Evolutionary conservation across 2,329 filamentous ascomycete species (phyloP).

Genomic region (Microdochium paspali): DNA sequence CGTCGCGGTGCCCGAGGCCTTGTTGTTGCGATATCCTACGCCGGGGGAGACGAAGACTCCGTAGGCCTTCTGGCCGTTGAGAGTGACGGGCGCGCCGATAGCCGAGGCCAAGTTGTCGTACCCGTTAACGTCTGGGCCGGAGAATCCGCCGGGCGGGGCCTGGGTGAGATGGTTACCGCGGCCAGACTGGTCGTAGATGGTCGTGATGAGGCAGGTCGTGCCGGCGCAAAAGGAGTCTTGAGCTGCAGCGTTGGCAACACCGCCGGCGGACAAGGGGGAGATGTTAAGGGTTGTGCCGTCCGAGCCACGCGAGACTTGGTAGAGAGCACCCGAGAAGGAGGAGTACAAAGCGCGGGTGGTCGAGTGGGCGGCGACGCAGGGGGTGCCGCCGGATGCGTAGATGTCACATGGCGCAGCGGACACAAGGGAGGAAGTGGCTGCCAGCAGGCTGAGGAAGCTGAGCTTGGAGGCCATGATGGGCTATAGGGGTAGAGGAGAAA

Average conservation of each 20-base stretch:
- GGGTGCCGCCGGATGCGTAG: slow-evolving; percentile 46
- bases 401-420: slow-evolving; percentile 52
- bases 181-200: slow-evolving; percentile 60
- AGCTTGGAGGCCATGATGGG: no score
- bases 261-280: slow-evolving; percentile 43
- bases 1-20: slow-evolving; percentile 38
- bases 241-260: slow-evolving; percentile 49
- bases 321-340: slow-evolving; percentile 41
- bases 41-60: slow-evolving; percentile 53
- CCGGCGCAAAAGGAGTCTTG: slow-evolving; percentile 52
- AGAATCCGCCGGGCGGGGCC: slow-evolving; percentile 47
- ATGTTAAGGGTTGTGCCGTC: slow-evolving; percentile 37
- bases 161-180: slow-evolving; percentile 52
- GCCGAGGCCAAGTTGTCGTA: slow-evolving; percentile 52
- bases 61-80: slow-evolving; percentile 53
- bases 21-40: slow-evolving; percentile 54
- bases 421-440: slow-evolving; percentile 29
- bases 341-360: slow-evolving; percentile 55
- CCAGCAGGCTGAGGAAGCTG: slow-evolving; percentile 17
- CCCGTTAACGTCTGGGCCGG: slow-evolving; percentile 44
- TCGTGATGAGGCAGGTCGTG: slow-evolving; percentile 53
- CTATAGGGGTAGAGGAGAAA: no score
- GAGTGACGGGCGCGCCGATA: slow-evolving; percentile 48
- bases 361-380: slow-evolving; percentile 56
- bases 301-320: slow-evolving; percentile 50